Percentiles rank a stretch among this genome's conserved stretches.
Evolutionary conservation across 1,284 basidiomycete genomes (phyloP).

Genomic region (Testicularia cyperi): DNA sequence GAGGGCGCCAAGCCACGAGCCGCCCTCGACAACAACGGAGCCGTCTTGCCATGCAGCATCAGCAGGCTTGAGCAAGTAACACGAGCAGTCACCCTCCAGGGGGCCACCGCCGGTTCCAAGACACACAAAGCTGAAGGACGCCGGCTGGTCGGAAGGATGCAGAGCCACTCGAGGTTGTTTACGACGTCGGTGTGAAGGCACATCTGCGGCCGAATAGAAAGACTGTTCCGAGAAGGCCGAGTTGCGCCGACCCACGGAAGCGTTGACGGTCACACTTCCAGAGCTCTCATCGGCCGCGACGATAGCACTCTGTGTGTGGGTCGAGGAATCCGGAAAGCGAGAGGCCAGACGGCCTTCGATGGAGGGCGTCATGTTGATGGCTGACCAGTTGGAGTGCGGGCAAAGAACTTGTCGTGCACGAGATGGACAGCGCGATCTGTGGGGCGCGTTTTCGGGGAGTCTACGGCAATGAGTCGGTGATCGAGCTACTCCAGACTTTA

Average conservation of each 20-base stretch:
- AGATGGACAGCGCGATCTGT: no score
- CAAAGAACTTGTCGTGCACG: no score
- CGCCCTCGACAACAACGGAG: conserved; percentile 59
- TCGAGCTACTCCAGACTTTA: no score
- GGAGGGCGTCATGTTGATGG: no score
- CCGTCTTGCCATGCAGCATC: conserved; percentile 55
- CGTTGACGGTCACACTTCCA: conserved; percentile 4
- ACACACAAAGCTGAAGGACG: conserved; percentile 54
- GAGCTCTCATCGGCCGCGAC: background rate
- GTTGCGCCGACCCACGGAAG: conserved; percentile 5
- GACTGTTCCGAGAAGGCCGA: conserved; percentile 26
- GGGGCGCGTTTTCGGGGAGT: no score
- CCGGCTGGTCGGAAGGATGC: conserved; percentile 26
- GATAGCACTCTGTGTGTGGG: no score
- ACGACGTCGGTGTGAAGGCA: conserved; percentile 11
- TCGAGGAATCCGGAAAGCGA: no score
- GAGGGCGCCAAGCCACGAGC: conserved; percentile 55
- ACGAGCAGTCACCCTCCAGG: conserved; percentile 60
- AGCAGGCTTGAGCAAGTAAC: conserved; percentile 61
- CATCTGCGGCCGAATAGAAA: conserved; percentile 29
- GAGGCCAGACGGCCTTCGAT: no score
- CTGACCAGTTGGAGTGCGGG: no score
- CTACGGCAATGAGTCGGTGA: no score
- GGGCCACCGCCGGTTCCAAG: conserved; percentile 62
- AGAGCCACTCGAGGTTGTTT: conserved; percentile 28